Conservation (phyloP, 2,329 filamentous ascomycete species). For the Microcyclosporella mali region DNA sequence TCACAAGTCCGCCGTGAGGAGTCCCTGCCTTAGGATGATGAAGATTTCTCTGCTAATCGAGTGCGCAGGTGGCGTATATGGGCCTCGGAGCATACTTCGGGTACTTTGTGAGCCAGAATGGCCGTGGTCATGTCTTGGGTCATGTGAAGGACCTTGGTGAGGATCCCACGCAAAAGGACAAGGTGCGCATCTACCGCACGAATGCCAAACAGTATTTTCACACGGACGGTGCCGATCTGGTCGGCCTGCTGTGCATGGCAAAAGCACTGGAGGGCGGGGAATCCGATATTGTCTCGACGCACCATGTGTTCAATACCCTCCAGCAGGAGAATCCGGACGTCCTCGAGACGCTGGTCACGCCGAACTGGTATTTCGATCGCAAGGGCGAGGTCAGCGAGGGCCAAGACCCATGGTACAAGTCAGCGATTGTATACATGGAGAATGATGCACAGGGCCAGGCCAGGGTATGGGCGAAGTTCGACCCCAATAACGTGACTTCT, state of each 20-base stretch:
- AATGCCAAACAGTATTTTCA: constrained; percentile 83
- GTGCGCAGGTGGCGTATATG: constrained; percentile 61
- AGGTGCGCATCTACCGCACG: constrained; percentile 84
- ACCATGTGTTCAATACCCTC: constrained; percentile 75
- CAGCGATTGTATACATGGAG: constrained; percentile 67
- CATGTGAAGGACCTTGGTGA: constrained; percentile 86
- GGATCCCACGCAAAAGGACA: constrained; percentile 73
- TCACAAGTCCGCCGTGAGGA: constrained; percentile 64
- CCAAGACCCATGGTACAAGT: constrained; percentile 48
- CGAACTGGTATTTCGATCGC: constrained; percentile 87
- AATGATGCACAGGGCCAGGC: constrained; percentile 55
- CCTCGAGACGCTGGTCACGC: constrained; percentile 65
- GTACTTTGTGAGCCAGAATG: constrained; percentile 84
- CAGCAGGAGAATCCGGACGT: constrained; percentile 71
- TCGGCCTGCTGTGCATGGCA: constrained; percentile 75
- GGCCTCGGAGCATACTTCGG: constrained; percentile 73
- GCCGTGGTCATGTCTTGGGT: constrained; percentile 74
- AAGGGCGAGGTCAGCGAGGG: constrained; percentile 75
- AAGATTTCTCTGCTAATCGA: background rate
- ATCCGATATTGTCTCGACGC: constrained; percentile 71
- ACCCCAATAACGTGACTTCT: constrained; percentile 80
- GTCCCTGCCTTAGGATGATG: background rate
- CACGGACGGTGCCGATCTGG: constrained; percentile 73
- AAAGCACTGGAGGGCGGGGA: constrained; percentile 75
- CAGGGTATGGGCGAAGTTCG: constrained; percentile 82